Evolutionary conservation across 305 asterid genomes (phyloP), one percentile per base, ranked within the genome.

Genomic region (Rubia balearica): DNA sequence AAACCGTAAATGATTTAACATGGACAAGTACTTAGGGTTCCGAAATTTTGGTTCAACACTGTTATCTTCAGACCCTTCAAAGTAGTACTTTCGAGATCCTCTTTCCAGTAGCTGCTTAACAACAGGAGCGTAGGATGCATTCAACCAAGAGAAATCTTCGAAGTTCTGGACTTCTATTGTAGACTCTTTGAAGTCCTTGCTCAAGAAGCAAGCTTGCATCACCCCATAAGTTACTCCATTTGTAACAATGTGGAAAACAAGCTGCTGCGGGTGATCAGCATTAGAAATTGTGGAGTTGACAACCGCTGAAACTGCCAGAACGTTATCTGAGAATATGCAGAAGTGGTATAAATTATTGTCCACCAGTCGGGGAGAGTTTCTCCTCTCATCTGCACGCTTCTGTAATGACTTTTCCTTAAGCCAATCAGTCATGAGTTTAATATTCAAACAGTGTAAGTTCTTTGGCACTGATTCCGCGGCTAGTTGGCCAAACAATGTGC

Each of bases 1-100:
- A 81, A 90, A 90, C 0, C 90, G 85, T 19, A 90, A 89, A 73
- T 90, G 97, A 74, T 88, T 90, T 90, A 88, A 81, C 76, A 87
- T 76, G 6, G 89, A 83, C 22, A 86, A 67, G 75, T 88, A 88
- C 82, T 86, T 88, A 0, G 96, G 88, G 46, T 87, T 88, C 75
- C 83, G 69, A 67, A 76, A 84, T 74, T 89, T 87, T 17, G 72
- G 74, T 45, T 81, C 80, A 36, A 81, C 55, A 78, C 74, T 80
- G 0, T 76, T 57, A 71, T 84, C 88, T 30, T 81, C 76, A 42
- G 82, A 85, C 5, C 82, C 80, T 67, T 75, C 85, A 78, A 85
- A 89, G 81, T 83, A 87, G 68, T 80, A 80, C 71, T 84, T 86
- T 10, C 80, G 73, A 78, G 75, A 75, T 71, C 86, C 81, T 9